phyloP scores from a whole-genome alignment of 2,329 filamentous ascomycete species.

The Venturia pyrina region DNA sequence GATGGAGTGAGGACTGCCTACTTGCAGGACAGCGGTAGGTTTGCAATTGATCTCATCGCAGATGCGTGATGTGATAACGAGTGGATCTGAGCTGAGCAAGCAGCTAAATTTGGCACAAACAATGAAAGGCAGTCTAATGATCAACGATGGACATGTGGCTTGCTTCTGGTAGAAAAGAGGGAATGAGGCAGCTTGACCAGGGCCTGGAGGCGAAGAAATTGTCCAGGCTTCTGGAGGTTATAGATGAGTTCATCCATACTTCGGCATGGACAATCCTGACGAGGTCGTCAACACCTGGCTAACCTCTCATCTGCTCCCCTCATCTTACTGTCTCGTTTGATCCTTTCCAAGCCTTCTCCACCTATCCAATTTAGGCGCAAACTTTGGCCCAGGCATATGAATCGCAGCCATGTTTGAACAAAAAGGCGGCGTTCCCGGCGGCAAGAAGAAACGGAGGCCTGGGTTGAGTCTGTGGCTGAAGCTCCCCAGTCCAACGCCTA shows the following conservation, averaged over 20 bases:
- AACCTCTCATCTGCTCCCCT: not conserved
- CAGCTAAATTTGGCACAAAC: conserved; percentile 3
- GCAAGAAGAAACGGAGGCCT: conserved; percentile 1
- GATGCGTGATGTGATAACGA: not conserved
- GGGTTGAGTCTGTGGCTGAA: not conserved
- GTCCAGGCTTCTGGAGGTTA: not conserved
- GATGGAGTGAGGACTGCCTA: not conserved
- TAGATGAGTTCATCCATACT: not conserved
- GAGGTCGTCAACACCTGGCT: not conserved
- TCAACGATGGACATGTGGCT: not conserved
- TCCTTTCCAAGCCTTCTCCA: not conserved
- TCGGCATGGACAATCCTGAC: not conserved
- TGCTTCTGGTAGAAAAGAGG: not conserved
- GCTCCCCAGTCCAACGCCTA: not conserved
- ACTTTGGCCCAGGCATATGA: not conserved
- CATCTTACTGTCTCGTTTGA: not conserved
- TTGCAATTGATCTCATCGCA: not conserved
- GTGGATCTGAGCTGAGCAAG: not conserved
- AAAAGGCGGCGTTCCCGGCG: not conserved
- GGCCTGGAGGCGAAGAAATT: not conserved
- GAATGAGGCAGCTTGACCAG: not conserved
- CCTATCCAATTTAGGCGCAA: not conserved
- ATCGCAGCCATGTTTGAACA: not conserved
- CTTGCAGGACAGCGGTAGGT: not conserved
- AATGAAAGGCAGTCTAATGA: not conserved